Conservation (phyloP, 179 eudicot genomes). For the Spergularia azorica region DNA sequence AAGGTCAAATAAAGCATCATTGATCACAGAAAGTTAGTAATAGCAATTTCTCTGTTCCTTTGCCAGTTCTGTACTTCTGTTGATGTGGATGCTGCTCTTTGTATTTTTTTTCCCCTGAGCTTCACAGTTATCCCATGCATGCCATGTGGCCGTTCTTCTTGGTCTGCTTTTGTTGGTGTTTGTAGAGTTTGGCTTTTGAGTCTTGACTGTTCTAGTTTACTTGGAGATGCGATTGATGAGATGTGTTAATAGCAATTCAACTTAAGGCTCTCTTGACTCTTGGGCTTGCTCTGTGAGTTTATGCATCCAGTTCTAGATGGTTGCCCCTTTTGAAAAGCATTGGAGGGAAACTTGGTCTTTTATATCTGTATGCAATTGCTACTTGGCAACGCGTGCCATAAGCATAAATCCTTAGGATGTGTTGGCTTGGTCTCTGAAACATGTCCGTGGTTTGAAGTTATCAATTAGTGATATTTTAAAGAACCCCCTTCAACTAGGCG, state of each 20-base stretch:
- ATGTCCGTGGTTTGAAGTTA: no score
- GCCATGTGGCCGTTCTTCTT: background rate
- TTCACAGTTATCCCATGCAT: background rate
- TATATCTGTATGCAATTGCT: background rate
- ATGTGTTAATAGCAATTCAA: background rate
- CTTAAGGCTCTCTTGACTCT: background rate
- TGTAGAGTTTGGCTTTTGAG: background rate
- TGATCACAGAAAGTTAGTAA: constrained; percentile 31
- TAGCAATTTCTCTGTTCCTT: background rate
- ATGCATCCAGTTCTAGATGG: background rate
- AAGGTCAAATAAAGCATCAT: constrained; percentile 20
- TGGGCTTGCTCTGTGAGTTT: background rate
- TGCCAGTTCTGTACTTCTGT: background rate
- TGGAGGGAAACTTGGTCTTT: background rate
- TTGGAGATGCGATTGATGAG: background rate
- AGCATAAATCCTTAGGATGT: no score
- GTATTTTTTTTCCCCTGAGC: background rate
- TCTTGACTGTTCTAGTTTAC: background rate
- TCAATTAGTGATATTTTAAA: no score
- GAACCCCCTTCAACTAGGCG: no score
- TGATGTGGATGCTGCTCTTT: background rate
- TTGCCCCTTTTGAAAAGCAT: background rate
- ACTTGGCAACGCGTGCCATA: background rate
- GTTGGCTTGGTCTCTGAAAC: no score
- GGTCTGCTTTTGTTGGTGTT: background rate